Evolutionary conservation across 176 grass and related monocot genomes (phyloP).

Genomic region (Triticum dicoccoides): DNA sequence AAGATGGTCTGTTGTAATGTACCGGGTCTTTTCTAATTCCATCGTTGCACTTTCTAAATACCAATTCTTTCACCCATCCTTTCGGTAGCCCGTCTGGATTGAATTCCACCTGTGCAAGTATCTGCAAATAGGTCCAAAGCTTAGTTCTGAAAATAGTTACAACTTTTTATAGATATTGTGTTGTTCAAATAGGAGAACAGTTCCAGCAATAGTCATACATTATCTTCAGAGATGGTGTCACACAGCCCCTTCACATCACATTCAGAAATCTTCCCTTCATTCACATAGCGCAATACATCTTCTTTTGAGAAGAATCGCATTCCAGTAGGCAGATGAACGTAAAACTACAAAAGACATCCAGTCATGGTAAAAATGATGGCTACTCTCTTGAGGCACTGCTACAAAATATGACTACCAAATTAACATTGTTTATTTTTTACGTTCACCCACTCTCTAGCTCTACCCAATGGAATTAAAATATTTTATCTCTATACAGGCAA

Average conservation of each 20-base stretch:
- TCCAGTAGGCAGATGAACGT: slow-evolving; percentile 39
- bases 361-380: background rate
- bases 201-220: slow-evolving; percentile 29
- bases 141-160: background rate
- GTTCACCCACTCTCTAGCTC: background rate
- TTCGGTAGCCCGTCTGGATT: slow-evolving; percentile 51
- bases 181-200: slow-evolving; percentile 12
- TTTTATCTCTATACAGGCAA: background rate
- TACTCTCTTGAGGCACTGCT: background rate
- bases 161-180: background rate
- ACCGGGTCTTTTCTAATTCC: slow-evolving; percentile 59
- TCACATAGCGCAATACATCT: slow-evolving; percentile 43
- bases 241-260: slow-evolving; percentile 34
- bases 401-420: background rate
- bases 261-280: slow-evolving; percentile 33
- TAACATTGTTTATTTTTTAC: background rate
- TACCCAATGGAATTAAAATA: background rate
- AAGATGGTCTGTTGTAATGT: background rate
- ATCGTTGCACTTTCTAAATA: slow-evolving; percentile 51
- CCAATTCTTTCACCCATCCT: slow-evolving; percentile 57
- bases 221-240: slow-evolving; percentile 31
- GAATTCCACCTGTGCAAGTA: slow-evolving; percentile 51
- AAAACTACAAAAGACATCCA: slow-evolving; percentile 41
- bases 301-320: slow-evolving; percentile 44
- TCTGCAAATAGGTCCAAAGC: slow-evolving; percentile 29